These are phyloP conservation scores for Lachnellula subtilissima DNA, from an alignment of 2,329 filamentous ascomycete genomes.

Conservation along the genomic window DNA sequence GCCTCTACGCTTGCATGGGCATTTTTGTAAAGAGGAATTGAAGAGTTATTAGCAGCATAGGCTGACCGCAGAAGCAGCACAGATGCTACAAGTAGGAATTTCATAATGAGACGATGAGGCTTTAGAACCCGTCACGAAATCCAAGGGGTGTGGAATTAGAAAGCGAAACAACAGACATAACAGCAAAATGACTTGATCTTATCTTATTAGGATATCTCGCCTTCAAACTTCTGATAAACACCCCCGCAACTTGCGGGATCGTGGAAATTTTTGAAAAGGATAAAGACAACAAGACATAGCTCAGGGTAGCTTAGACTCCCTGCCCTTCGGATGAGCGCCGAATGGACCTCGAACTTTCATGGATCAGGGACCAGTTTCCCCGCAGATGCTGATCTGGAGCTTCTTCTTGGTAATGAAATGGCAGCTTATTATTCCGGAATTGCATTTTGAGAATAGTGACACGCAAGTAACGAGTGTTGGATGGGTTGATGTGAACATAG, in stretches of 20 bases:
- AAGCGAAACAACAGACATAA: background rate
- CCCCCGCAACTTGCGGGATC: background rate
- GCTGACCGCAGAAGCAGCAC: slow-evolving; percentile 3
- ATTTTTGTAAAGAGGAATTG: slow-evolving; percentile 55
- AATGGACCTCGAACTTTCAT: background rate
- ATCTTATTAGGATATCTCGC: background rate
- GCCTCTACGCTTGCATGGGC: slow-evolving; percentile 56
- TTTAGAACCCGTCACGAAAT: background rate
- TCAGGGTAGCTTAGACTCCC: background rate
- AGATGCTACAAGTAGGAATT: background rate
- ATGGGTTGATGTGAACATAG: background rate
- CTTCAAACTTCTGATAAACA: background rate
- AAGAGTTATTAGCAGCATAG: background rate
- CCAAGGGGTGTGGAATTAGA: background rate
- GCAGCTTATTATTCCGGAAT: background rate
- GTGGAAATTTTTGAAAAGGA: background rate
- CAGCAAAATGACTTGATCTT: background rate
- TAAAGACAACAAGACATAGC: background rate
- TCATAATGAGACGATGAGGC: background rate
- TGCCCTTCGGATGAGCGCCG: background rate
- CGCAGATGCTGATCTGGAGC: background rate
- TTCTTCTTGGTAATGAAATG: background rate
- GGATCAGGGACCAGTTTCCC: background rate
- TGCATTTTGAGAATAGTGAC: background rate
- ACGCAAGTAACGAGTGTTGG: background rate